Evolutionary conservation across 352 stramenopile genomes (phyloP).

Genomic region (Phytopythium boreale): DNA sequence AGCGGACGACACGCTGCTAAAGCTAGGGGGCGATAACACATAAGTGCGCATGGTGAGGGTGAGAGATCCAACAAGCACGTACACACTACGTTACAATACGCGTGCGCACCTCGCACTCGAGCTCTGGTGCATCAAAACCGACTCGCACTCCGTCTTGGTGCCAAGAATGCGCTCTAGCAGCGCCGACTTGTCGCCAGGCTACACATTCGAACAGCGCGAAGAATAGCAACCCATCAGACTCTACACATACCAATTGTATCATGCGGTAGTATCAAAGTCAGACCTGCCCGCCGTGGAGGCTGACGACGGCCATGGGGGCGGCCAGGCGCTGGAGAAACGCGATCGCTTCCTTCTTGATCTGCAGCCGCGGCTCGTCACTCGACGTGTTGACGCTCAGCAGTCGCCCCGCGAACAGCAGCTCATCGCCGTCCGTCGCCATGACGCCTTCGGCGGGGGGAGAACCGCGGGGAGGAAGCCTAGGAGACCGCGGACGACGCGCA

Average conservation of each 20-base stretch:
- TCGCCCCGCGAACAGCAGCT: conserved; percentile 62
- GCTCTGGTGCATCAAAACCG: neutral
- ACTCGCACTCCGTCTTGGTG: neutral
- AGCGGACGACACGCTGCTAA: neutral
- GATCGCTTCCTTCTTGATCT: conserved; percentile 71
- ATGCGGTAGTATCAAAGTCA: too few relatives aligned
- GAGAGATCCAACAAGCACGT: too few relatives aligned
- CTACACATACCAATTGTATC: too few relatives aligned
- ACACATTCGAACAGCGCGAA: neutral
- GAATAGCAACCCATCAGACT: neutral
- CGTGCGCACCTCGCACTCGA: neutral
- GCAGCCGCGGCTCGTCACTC: conserved; percentile 33
- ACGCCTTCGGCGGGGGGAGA: neutral
- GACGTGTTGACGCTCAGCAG: conserved; percentile 51
- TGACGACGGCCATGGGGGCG: conserved; percentile 66
- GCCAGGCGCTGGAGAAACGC: conserved; percentile 70
- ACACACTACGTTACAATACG: neutral
- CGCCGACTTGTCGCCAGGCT: conserved; percentile 4
- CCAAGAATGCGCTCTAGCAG: conserved; percentile 1
- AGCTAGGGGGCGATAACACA: neutral
- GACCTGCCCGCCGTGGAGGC: conserved; percentile 53
- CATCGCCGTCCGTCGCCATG: conserved; percentile 10
- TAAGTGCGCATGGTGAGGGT: neutral
- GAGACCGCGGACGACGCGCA: neutral
- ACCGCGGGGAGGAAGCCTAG: neutral